Base-by-base conservation (phyloP, 148 eudicot species). In the Tetragonia tetragonoides region DNA sequence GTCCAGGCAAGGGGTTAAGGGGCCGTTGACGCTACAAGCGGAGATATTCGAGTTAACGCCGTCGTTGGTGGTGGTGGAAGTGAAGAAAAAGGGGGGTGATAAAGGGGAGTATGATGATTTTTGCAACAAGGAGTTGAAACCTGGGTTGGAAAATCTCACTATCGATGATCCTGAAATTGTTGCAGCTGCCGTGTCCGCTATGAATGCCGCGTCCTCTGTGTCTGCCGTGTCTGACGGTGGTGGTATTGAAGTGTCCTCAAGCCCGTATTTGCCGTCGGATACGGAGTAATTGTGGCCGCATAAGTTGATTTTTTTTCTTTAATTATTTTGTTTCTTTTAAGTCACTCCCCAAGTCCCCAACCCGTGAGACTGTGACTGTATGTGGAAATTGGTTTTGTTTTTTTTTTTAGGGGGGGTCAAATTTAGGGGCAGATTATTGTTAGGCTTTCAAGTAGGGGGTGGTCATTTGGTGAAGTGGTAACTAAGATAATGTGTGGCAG, bases 1-100 rank as follows among this genome's bases (percentile, higher is more conserved):
- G 10, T 81, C 92, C 0, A 88, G 80, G 34, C 91, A 90, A 67
- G 92, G 97, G 4, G 84, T 80, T 2, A 89, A 87, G 73, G 95
- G 93, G 12, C 97, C 97, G 2, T 81, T 93, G 83, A 81, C 87
- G 1, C 54, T 93, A 10, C 89, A 88, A 16, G 91, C 88, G 12
- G 97, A 93, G 88, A 93, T 93, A 39, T 93, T 93, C 61, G 97
- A 93, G 84, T 41, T 93, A 11, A 93, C 97, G 10, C 95, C 95
- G 17, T 83, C 86, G 5, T 72, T 93, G 81, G 85, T 84, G 74
- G 89, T 93, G 80, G 89, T 93, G 59, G 97, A 93, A 75, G 90
- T 90, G 40, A 90, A 85, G 88, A 93, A 87, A 74, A 89, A 88
- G 41, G 90, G 88, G 6, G 97, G 97, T n/a, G 95, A 93, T 74